phyloP scores from a whole-genome alignment of 1,139 yeast genomes.

The Candida pseudocylindracea region DNA sequence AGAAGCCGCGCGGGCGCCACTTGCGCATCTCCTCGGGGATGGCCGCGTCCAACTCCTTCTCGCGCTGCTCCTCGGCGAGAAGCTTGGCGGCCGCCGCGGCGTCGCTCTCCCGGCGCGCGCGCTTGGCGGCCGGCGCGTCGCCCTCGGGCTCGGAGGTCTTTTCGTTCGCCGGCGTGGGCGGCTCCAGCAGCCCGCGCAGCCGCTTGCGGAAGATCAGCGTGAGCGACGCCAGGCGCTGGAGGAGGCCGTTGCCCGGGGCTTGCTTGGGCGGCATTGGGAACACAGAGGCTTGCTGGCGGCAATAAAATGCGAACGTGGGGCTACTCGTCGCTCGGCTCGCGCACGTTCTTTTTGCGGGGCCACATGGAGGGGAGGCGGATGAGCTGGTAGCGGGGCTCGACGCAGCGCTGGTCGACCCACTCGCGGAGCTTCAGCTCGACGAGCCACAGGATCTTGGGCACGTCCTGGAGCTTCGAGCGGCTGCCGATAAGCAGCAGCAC shows the following conservation, averaged over 20 bases:
- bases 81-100: background rate
- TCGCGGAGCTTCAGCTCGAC: conserved; percentile 64
- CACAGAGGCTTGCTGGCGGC: too few relatives aligned
- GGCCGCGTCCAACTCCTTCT: conserved; percentile 29
- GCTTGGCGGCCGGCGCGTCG: background rate
- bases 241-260: background rate
- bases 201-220: background rate
- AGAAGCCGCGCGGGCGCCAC: conserved; percentile 48
- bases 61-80: conserved; percentile 21
- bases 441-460: conserved; percentile 73
- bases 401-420: conserved; percentile 86
- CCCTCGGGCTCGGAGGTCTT: background rate
- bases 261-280: too few relatives aligned
- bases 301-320: too few relatives aligned
- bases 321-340: conserved; percentile 9
- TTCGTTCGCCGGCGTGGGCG: too few relatives aligned
- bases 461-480: conserved; percentile 76
- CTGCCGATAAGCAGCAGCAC: conserved; percentile 81
- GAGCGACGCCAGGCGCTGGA: background rate
- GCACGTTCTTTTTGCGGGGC: conserved; percentile 59
- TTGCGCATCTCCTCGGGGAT: conserved; percentile 43
- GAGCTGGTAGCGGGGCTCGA: conserved; percentile 80
- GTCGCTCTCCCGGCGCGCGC: background rate
- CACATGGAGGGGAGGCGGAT: conserved; percentile 71
- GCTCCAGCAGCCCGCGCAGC: background rate